Evolutionary conservation across 164 flowering plant genomes (phyloP).

Genomic region (Tetrastigma voinierianum): DNA sequence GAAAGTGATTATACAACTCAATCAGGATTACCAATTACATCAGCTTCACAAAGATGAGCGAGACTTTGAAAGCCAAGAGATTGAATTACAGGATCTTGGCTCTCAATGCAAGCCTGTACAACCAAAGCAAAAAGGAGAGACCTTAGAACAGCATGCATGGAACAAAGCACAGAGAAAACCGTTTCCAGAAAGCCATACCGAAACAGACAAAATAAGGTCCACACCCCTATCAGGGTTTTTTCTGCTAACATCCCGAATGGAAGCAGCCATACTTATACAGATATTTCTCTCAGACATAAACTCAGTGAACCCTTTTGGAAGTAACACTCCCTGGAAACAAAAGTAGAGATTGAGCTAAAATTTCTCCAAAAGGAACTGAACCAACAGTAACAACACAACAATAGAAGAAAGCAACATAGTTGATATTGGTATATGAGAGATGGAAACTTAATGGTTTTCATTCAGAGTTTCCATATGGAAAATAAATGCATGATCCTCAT

Average conservation of each 20-base stretch:
- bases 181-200: slow-evolving; percentile 44
- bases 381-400: slow-evolving; percentile 1
- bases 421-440: neutral
- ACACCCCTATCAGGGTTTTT: slow-evolving; percentile 94
- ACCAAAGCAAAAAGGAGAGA: neutral
- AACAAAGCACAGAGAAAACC: slow-evolving; percentile 10
- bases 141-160: slow-evolving; percentile 5
- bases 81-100: slow-evolving; percentile 51
- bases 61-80: slow-evolving; percentile 90
- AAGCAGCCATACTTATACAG: slow-evolving; percentile 79
- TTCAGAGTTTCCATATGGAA: neutral
- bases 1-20: slow-evolving; percentile 1
- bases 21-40: slow-evolving; percentile 70
- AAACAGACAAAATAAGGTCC: slow-evolving; percentile 88
- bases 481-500: neutral
- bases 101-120: slow-evolving; percentile 84
- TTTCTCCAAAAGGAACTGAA: slow-evolving; percentile 3
- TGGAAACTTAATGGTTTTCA: neutral
- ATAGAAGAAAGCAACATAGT: neutral
- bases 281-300: slow-evolving; percentile 44
- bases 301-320: slow-evolving; percentile 50
- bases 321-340: slow-evolving; percentile 52
- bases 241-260: slow-evolving; percentile 81
- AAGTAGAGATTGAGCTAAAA: slow-evolving; percentile 5
- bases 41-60: slow-evolving; percentile 95